Conservation (phyloP, 257 asterid species). For the Plantago elongata region DNA sequence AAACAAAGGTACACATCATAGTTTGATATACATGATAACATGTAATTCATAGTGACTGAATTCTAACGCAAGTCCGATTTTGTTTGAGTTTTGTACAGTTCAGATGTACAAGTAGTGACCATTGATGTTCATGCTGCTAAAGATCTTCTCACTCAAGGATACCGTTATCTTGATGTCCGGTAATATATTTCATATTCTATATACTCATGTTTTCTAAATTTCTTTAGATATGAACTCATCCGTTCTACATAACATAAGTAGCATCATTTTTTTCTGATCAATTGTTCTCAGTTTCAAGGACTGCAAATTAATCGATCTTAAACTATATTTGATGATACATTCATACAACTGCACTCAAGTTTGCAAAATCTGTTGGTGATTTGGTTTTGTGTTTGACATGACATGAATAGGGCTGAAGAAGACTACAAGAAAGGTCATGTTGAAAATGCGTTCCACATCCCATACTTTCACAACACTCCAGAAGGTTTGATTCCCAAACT, state of each 20-base stretch:
- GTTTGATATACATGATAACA: too few species aligned
- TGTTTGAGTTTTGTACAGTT: conserved; percentile 1
- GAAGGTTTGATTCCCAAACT: conserved; percentile 6
- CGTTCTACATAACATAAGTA: too few species aligned
- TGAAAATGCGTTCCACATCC: conserved; percentile 8
- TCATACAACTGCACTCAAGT: neutral
- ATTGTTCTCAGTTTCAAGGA: too few species aligned
- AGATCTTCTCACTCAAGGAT: conserved; percentile 7
- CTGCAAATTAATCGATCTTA: too few species aligned
- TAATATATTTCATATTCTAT: neutral
- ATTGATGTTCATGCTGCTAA: conserved; percentile 12
- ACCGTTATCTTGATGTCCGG: conserved; percentile 17
- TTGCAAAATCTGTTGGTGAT: neutral
- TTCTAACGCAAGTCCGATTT: neutral
- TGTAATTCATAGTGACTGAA: neutral
- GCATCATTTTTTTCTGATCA: too few species aligned
- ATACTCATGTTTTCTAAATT: neutral
- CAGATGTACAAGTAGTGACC: conserved; percentile 1
- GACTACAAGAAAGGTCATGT: conserved; percentile 12
- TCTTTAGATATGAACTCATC: too few species aligned
- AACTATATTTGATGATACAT: too few species aligned
- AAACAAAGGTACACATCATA: too few species aligned
- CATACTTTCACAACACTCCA: conserved; percentile 12
- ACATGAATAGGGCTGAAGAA: conserved; percentile 10
- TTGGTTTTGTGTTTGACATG: neutral